Base-by-base conservation (phyloP, 169 alveolate genomes). In the Cryptosporidium tyzzeri region DNA sequence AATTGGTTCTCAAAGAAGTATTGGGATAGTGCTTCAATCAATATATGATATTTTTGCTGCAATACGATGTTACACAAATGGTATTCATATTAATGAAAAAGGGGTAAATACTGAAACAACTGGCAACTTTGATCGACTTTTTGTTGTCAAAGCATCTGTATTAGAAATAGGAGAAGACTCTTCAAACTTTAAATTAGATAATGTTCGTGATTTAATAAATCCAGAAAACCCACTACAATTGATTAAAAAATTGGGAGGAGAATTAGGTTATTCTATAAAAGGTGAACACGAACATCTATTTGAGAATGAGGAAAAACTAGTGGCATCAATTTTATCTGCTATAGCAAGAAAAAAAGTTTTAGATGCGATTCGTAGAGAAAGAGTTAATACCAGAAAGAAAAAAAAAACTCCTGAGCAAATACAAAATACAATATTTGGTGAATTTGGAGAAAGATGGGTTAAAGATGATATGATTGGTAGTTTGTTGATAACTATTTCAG, bases 101-200 rank as follows among this genome's bases (percentile, higher is more conserved):
- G 67, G 62, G 8, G 51, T 41, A n/a, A 80, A 80, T 29, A 65
- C 75, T 1, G 75, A 80, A 44, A 61, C 70, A 12, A 67, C 51
- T 26, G 89, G 89, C 7, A 80, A 65, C 55, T 80, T 62, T 80
- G 80, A 80, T 29, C 61, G 75, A 65, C 70, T 80, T 44, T 80
- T 80, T 80, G 89, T 80, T n/a, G 89, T 80, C 18, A 80, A 80
- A 29, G 89, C 89, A 23, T 80, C 89, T 61, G 89, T 80, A 44
- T 53, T 80, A 61, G 89, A 80, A 67, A 80, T 80, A 21, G 65
- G 89, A 16, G 89, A 80, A 44, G 31, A 62, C 33, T 73, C 86
- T 39, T 62, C 75, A n/a, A 50, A 65, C 16, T 59, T 14, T 21
- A 80, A 39, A 44, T 37, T 80, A 26, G 89, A 65, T n/a, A 65